Conservation (phyloP, 148 eudicot genomes). For the Fagopyrum tataricum region DNA sequence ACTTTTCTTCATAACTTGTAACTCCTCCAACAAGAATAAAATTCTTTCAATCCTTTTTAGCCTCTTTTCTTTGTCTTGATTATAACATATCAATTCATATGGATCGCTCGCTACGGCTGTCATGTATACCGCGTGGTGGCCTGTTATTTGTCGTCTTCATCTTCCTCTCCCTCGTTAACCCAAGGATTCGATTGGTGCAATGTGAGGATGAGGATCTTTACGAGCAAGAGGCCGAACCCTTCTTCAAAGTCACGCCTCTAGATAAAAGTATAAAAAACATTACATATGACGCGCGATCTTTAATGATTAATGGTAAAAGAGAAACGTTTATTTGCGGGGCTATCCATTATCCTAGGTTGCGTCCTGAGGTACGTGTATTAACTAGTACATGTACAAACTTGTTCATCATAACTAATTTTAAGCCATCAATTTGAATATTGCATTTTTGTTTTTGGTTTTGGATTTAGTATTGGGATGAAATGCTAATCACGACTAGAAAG, state of each 20-base stretch:
- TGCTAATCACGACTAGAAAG: constrained; percentile 28
- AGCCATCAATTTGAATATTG: background rate
- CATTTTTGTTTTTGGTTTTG: background rate
- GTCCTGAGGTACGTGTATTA: constrained; percentile 21
- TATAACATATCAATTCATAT: background rate
- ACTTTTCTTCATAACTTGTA: too few relatives aligned
- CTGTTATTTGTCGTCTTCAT: background rate
- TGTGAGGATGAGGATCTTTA: background rate
- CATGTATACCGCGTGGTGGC: background rate
- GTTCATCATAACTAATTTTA: background rate
- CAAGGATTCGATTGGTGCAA: background rate
- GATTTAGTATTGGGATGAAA: constrained; percentile 29
- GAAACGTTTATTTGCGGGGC: constrained; percentile 43
- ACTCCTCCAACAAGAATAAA: too few relatives aligned
- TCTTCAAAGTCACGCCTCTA: background rate
- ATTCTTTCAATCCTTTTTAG: too few relatives aligned
- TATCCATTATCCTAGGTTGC: constrained; percentile 48
- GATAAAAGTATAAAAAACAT: constrained; percentile 4
- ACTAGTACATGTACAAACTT: background rate
- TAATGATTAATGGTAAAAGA: constrained; percentile 39
- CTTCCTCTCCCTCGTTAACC: background rate
- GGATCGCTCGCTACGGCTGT: background rate
- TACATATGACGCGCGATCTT: constrained; percentile 36
- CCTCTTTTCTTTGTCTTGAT: background rate
- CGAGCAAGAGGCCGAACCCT: background rate